phyloP scores from a whole-genome alignment of 345 rosid species.

The Ceriops tagal region DNA sequence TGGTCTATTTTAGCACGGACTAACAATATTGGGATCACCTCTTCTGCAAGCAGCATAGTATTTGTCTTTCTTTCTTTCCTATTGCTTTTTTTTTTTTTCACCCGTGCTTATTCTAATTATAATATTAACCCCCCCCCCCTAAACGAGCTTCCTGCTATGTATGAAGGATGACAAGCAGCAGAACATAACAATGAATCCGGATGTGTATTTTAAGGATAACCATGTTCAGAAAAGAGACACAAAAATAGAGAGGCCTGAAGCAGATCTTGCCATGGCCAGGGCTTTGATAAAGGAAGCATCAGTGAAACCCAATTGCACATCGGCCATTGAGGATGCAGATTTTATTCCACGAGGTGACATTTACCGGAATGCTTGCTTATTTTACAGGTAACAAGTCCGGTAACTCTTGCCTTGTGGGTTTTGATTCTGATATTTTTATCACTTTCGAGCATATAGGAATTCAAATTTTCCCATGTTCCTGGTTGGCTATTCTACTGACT shows the following conservation, averaged over 20 bases:
- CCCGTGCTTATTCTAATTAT: not conserved
- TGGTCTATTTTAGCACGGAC: conserved; percentile 4
- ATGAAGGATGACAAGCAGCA: not conserved
- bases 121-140: not conserved
- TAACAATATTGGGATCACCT: not conserved
- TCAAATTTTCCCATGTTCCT: too few species aligned
- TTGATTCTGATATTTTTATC: not conserved
- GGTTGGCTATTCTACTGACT: too few species aligned
- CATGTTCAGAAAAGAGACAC: conserved; percentile 7
- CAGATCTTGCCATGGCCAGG: conserved; percentile 43
- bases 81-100: not conserved
- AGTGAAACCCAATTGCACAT: conserved; percentile 14
- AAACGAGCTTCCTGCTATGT: not conserved
- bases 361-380: conserved; percentile 47
- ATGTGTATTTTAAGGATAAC: not conserved
- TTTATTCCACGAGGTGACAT: conserved; percentile 45
- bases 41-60: not conserved
- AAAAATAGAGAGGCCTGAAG: conserved; percentile 41
- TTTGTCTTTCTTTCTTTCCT: not conserved
- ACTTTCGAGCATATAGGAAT: too few species aligned
- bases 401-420: not conserved
- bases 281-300: conserved; percentile 45
- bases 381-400: conserved; percentile 39
- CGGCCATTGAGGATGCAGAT: conserved; percentile 25
- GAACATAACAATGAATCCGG: not conserved